Evolutionary conservation across 257 asterid species (phyloP).

Genomic region (Rhazya stricta): DNA sequence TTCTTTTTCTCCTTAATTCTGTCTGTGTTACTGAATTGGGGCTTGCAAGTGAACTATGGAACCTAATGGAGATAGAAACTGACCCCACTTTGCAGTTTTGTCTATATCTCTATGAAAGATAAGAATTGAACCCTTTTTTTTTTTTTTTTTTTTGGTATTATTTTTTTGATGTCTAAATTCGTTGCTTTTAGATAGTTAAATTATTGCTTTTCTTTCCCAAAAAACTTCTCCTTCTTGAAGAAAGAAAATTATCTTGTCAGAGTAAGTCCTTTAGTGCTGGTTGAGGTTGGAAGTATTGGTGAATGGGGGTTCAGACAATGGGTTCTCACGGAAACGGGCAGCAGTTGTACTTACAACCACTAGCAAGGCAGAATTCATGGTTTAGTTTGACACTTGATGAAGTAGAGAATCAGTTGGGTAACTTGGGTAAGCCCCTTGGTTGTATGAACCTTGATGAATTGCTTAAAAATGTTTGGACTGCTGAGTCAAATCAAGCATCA

Average conservation of each 20-base stretch:
- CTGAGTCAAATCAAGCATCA: slow-evolving; percentile 39
- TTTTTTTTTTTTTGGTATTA: background rate
- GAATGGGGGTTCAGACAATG: slow-evolving; percentile 74
- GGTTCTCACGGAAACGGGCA: slow-evolving; percentile 52
- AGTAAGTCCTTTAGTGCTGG: slow-evolving; percentile 17
- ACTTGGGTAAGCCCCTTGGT: slow-evolving; percentile 60
- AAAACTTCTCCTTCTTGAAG: background rate
- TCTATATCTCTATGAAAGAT: background rate
- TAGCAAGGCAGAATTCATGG: slow-evolving; percentile 55
- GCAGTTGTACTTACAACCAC: slow-evolving; percentile 39
- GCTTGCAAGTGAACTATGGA: background rate
- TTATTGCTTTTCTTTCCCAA: background rate
- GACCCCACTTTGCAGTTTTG: background rate
- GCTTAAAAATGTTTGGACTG: slow-evolving; percentile 50
- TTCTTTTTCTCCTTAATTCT: background rate
- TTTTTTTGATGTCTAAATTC: background rate
- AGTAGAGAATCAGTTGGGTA: slow-evolving; percentile 51
- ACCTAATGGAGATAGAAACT: background rate
- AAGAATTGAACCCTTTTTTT: background rate
- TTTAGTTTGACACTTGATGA: slow-evolving; percentile 57
- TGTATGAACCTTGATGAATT: slow-evolving; percentile 69
- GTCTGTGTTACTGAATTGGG: background rate
- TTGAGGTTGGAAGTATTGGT: slow-evolving; percentile 29
- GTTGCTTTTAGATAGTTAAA: background rate
- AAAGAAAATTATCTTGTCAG: slow-evolving; percentile 9